Evolutionary conservation across 306 rosid species (phyloP), one percentile per base, ranked within the genome.

Genomic region (Mimosa pudica): DNA sequence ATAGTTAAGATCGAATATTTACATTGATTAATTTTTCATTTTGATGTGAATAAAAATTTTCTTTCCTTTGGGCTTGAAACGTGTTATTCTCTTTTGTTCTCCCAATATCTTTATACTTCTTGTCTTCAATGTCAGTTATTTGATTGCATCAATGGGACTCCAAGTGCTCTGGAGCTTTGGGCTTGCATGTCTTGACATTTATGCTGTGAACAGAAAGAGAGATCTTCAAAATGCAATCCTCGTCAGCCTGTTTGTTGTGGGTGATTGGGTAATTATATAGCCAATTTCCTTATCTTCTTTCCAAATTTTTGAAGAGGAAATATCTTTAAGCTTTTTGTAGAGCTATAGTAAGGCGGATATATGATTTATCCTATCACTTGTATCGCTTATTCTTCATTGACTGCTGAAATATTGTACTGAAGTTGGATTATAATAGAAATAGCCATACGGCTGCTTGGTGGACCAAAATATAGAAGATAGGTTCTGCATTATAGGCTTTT

Each of bases 141-240:
- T 95, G 89, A 89, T 91, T 82, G 98, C 98, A 72, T 95, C 98
- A 75, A 92, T 95, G 98, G 98, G 98, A 51, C 97, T 95, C 91
- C 98, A 95, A 90, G 95, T 87, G 81, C 86, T 92, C 57, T 95
- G 98, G 98, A 95, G 98, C 89, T 86, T 92, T 76, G 98, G 97
- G 79, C 98, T 94, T 86, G 97, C 97, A 71, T 89, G 97, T 78
- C 98, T 94, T 85, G 98, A 94, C 85, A 79, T 90, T 62, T 94
- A 88, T 85, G 97, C 97, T 74, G 87, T 94, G 88, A 91, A 89
- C 82, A 89, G 86, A 83, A 92, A 89, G 84, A 88, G 94, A 79
- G 93, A 91, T 88, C 89, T 94, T 66, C 95, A 88, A 73, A 94
- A 91, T 89, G 93, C 95, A 51, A 87, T 94, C 79, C 90, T 94